phyloP scores from a whole-genome alignment of 2,329 filamentous ascomycete species.

The Mycosphaerella sp. region DNA sequence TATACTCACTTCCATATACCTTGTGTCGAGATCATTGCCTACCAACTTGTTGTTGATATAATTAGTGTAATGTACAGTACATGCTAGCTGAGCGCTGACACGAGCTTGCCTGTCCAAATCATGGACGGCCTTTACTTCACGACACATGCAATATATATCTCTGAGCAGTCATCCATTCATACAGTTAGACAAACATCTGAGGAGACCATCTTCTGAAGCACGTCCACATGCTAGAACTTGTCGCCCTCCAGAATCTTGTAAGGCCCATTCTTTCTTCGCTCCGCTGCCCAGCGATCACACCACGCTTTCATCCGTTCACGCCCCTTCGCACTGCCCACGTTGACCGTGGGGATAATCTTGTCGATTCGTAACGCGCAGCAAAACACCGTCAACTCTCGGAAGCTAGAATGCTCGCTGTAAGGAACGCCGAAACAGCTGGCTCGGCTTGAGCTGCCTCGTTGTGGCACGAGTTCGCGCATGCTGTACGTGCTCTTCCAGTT shows the following conservation, averaged over 20 bases:
- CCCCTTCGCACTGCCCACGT: slow-evolving; percentile 60
- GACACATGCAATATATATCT: too few species aligned
- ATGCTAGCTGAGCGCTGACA: too few species aligned
- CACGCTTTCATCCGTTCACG: slow-evolving; percentile 61
- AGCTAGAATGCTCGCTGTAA: slow-evolving; percentile 93
- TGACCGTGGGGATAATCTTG: slow-evolving; percentile 88
- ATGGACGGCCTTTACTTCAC: too few species aligned
- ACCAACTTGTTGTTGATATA: too few species aligned
- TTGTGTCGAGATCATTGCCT: too few species aligned
- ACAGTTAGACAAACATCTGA: neutral
- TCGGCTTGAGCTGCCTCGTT: slow-evolving; percentile 74
- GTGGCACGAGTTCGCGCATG: slow-evolving; percentile 65
- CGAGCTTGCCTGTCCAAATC: too few species aligned
- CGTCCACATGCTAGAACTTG: slow-evolving; percentile 19
- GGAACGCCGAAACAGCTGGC: slow-evolving; percentile 89
- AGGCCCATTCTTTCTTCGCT: slow-evolving; percentile 57
- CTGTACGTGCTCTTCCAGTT: slow-evolving; percentile 72
- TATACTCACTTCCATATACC: too few species aligned
- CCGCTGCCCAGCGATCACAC: slow-evolving; percentile 58
- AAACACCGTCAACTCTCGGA: slow-evolving; percentile 90
- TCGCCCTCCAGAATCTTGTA: slow-evolving; percentile 39
- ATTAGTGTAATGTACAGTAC: too few species aligned
- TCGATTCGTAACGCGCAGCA: slow-evolving; percentile 81
- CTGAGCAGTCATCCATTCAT: too few species aligned
- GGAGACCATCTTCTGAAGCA: neutral